A percentile compares a stretch with the other conserved stretches of the same genome.
Conservation (phyloP, 2,329 filamentous ascomycete genomes). For the Decorospora gaudefroyi region DNA sequence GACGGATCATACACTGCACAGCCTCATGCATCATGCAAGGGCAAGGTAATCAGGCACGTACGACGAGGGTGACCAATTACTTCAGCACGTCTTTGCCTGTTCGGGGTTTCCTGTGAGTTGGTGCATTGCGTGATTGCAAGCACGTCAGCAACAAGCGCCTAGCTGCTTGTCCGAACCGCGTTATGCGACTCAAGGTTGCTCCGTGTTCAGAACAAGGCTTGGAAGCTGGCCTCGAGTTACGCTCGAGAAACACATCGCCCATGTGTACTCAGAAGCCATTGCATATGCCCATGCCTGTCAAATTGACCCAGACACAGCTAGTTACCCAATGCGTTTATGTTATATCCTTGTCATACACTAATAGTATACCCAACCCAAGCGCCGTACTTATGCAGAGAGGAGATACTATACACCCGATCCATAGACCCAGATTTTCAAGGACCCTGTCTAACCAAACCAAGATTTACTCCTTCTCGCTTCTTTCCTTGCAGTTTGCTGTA, state of each 20-base stretch:
- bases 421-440: neutral
- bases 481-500: conserved; percentile 29
- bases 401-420: conserved; percentile 15
- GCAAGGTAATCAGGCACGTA: conserved; percentile 13
- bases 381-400: conserved; percentile 20
- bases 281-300: too few relatives aligned
- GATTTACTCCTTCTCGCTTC: conserved; percentile 28
- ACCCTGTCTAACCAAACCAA: conserved; percentile 24
- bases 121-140: conserved; percentile 20
- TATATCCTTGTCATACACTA: conserved; percentile 5
- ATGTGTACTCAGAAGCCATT: too few relatives aligned
- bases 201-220: neutral
- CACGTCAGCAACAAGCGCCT: conserved; percentile 6
- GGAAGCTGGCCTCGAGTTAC: neutral
- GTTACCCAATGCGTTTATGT: too few relatives aligned
- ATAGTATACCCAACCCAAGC: conserved; percentile 7
- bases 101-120: conserved; percentile 1
- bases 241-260: too few relatives aligned
- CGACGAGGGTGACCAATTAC: conserved; percentile 14
- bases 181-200: neutral
- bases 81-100: conserved; percentile 11
- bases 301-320: neutral
- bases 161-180: too few relatives aligned
- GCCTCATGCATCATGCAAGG: conserved; percentile 23
- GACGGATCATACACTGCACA: conserved; percentile 21